Evolutionary conservation across 2,329 filamentous ascomycete species (phyloP).

Genomic region (Xylaria sp.): DNA sequence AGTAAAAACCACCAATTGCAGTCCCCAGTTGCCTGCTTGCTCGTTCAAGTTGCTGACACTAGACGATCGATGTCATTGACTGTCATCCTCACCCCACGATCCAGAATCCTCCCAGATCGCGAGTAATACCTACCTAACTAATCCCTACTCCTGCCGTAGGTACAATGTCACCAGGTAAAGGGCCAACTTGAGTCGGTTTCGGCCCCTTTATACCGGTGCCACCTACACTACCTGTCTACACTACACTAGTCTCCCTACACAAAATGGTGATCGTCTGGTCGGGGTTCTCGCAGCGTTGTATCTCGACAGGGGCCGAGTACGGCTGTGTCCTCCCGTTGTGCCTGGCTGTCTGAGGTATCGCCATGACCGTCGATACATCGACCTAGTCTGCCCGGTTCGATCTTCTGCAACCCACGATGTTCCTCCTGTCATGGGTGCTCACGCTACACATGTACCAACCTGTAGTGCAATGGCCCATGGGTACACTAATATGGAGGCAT

Average conservation of each 20-base stretch:
- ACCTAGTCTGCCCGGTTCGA: not conserved
- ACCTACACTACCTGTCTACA: not conserved
- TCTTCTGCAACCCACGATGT: not conserved
- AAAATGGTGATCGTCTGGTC: not conserved
- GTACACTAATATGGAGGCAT: not conserved
- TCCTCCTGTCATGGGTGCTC: not conserved
- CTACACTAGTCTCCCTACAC: not conserved
- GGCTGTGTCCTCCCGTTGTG: not conserved
- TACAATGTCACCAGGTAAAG: not conserved
- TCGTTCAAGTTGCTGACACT: too few relatives aligned
- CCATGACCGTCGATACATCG: constrained; percentile 6
- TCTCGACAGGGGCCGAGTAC: constrained; percentile 10
- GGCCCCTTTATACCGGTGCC: constrained; percentile 5
- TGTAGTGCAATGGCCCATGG: constrained; percentile 8
- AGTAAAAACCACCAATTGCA: not conserved
- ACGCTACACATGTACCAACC: not conserved
- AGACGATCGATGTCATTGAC: too few relatives aligned
- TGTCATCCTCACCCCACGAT: not conserved
- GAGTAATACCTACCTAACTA: not conserved
- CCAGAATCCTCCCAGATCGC: not conserved
- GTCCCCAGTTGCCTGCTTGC: not conserved
- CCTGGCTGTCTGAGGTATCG: constrained; percentile 5
- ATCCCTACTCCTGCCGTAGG: too few relatives aligned
- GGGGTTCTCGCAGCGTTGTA: constrained; percentile 7
- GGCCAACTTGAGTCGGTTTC: not conserved